Evolutionary conservation across 2,329 filamentous ascomycete genomes (phyloP).

Genomic region (Talaromyces rugulosus): DNA sequence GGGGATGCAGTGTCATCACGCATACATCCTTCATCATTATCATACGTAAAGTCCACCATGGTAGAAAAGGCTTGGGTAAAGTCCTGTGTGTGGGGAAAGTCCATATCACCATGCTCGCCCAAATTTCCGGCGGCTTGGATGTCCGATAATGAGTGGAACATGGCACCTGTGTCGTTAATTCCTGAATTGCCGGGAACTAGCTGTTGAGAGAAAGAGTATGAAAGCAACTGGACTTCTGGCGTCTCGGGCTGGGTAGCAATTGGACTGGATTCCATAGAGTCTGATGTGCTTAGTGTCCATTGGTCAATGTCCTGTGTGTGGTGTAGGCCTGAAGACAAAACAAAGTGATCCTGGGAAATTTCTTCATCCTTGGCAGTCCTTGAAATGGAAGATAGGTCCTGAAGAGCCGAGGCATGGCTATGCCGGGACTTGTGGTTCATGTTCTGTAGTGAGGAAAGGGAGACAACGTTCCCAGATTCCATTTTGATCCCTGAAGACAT

Average conservation of each 20-base stretch:
- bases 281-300: slow-evolving; percentile 37
- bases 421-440: slow-evolving; percentile 31
- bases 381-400: slow-evolving; percentile 36
- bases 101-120: slow-evolving; percentile 34
- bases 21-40: slow-evolving; percentile 37
- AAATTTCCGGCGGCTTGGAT: slow-evolving; percentile 34
- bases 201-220: slow-evolving; percentile 39
- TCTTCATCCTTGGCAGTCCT: slow-evolving; percentile 41
- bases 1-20: slow-evolving; percentile 35
- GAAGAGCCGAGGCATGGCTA: slow-evolving; percentile 32
- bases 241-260: slow-evolving; percentile 35
- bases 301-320: slow-evolving; percentile 34
- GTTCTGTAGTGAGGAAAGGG: slow-evolving; percentile 30
- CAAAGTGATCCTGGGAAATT: slow-evolving; percentile 38
- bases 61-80: slow-evolving; percentile 32
- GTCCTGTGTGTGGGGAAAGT: slow-evolving; percentile 32
- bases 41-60: slow-evolving; percentile 37
- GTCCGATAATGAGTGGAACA: slow-evolving; percentile 35
- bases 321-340: slow-evolving; percentile 36
- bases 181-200: slow-evolving; percentile 35
- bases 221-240: slow-evolving; percentile 39
- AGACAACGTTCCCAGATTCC: slow-evolving; percentile 33
- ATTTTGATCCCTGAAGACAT: slow-evolving; percentile 37
- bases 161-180: slow-evolving; percentile 28
- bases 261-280: slow-evolving; percentile 34